Base-by-base conservation (phyloP, 495 filamentous ascomycete species). In the Podospora didyma region DNA sequence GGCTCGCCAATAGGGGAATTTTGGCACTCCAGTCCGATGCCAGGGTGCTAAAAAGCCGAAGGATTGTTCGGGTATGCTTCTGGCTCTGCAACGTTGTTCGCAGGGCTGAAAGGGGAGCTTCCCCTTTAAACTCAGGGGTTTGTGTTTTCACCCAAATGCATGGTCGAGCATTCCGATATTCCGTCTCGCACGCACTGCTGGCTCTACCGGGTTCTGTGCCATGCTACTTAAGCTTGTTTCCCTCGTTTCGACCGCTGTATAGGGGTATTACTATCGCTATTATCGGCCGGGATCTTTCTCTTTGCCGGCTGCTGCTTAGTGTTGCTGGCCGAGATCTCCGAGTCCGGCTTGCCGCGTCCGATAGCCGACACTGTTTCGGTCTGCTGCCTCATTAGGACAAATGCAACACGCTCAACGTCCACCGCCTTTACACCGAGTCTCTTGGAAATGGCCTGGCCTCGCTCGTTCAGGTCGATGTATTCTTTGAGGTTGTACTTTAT, bases 361-460 rank as follows among this genome's bases (percentile, higher is more conserved):
- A 16, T 42, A 42, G 39, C 39, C 39, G 39, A 42, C 9, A 17
- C 39, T 2, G 24, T 21, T 51, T 57, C 49, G 14, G 21, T 35
- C 9, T 51, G 24, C 28, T 75, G 66, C 58, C 73, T 76, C 68
- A 83, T 75, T 20, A 79, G 53, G 52, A 88, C 85, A 62, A 82
- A 89, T 9, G 86, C 88, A 23, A 84, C 86, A 45, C 81, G 85
- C 63, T 92, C 88, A 19, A 89, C 66, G 45, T 89, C 82, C 19
- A 75, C 67, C 14, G 82, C 82, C 4, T 70, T 76, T 6, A 87
- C 75, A 34, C 70, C 71, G 24, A 90, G 68, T 28, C 82, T 72
- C 49, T 69, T 63, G 35, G 69, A 61, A 44, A 89, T 57, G 28
- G 64, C 64, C 31, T 66, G 57, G 7, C 79, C 78, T 45, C 69